Conservation (phyloP, 805 yeast species). For the Hanseniaspora pseudoguilliermondii region DNA sequence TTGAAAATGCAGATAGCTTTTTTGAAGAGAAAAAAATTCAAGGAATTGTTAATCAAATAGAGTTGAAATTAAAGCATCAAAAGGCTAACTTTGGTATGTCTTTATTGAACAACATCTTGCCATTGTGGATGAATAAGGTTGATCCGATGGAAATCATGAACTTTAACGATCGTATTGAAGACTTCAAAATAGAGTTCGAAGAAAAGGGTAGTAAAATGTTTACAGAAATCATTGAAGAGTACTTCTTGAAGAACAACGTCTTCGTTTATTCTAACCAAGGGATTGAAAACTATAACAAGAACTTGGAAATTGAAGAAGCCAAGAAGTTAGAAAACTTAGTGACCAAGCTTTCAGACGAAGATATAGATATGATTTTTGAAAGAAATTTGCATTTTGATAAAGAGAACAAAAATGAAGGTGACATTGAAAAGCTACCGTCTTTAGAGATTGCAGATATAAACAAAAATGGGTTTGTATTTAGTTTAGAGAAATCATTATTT, state of each 20-base stretch:
- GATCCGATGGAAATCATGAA: slow-evolving; percentile 61
- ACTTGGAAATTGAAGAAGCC: slow-evolving; percentile 44
- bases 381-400: slow-evolving; percentile 55
- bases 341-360: slow-evolving; percentile 37
- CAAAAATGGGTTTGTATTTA: slow-evolving; percentile 33
- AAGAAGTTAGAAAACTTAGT: slow-evolving; percentile 36
- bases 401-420: slow-evolving; percentile 33
- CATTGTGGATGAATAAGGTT: slow-evolving; percentile 73
- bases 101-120: slow-evolving; percentile 57
- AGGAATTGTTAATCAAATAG: slow-evolving; percentile 81
- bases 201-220: slow-evolving; percentile 45
- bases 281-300: slow-evolving; percentile 38
- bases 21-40: slow-evolving; percentile 38
- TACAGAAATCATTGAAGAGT: slow-evolving; percentile 41
- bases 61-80: slow-evolving; percentile 69
- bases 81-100: slow-evolving; percentile 83
- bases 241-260: slow-evolving; percentile 41
- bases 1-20: slow-evolving; percentile 30
- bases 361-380: slow-evolving; percentile 42
- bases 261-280: slow-evolving; percentile 75
- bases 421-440: slow-evolving; percentile 69
- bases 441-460: slow-evolving; percentile 63
- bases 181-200: slow-evolving; percentile 51
- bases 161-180: slow-evolving; percentile 45
- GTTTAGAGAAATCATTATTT: background rate